A percentile compares a stretch with the other conserved stretches of the same genome.
These are phyloP conservation scores for Calcarisporium arbuscula DNA, from an alignment of 2,329 filamentous ascomycete genomes.

Conservation along the genomic window DNA sequence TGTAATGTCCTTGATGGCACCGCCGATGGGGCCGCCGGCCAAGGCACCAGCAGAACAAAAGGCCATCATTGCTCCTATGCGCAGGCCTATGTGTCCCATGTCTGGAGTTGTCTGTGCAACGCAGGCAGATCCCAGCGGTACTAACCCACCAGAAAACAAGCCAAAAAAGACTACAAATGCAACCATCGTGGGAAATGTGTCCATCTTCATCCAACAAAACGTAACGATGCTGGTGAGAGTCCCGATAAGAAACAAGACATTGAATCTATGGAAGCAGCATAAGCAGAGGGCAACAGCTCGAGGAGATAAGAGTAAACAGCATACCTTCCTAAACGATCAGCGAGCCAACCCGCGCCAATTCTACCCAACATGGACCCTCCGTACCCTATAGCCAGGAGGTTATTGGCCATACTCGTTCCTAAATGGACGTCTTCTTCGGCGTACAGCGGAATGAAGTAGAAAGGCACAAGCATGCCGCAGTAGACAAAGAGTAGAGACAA, in stretches of 20 bases:
- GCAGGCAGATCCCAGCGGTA: slow-evolving; percentile 26
- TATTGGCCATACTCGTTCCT: slow-evolving; percentile 47
- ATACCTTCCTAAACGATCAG: slow-evolving; percentile 41
- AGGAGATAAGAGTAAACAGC: neutral
- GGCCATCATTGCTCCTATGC: slow-evolving; percentile 26
- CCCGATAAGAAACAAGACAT: slow-evolving; percentile 26
- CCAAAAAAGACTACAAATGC: slow-evolving; percentile 21
- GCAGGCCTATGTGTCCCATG: slow-evolving; percentile 21
- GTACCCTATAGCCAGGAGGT: slow-evolving; percentile 57
- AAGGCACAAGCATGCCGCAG: slow-evolving; percentile 22
- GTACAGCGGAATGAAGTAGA: slow-evolving; percentile 38
- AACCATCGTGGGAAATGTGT: slow-evolving; percentile 10
- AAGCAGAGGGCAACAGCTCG: neutral
- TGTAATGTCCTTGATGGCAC: slow-evolving; percentile 10
- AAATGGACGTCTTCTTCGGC: slow-evolving; percentile 41
- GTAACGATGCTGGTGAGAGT: slow-evolving; percentile 19
- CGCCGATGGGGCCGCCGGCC: slow-evolving; percentile 16
- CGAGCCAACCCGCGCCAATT: slow-evolving; percentile 44
- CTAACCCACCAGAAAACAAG: slow-evolving; percentile 23
- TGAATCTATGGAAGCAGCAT: slow-evolving; percentile 24
- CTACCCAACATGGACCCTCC: slow-evolving; percentile 47
- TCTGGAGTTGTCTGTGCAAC: slow-evolving; percentile 23
- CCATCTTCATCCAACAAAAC: slow-evolving; percentile 23
- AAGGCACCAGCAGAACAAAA: slow-evolving; percentile 19
- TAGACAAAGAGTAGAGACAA: slow-evolving; percentile 19